Base-by-base conservation (phyloP, 352 stramenopile species). In the Peronospora belbahrii region DNA sequence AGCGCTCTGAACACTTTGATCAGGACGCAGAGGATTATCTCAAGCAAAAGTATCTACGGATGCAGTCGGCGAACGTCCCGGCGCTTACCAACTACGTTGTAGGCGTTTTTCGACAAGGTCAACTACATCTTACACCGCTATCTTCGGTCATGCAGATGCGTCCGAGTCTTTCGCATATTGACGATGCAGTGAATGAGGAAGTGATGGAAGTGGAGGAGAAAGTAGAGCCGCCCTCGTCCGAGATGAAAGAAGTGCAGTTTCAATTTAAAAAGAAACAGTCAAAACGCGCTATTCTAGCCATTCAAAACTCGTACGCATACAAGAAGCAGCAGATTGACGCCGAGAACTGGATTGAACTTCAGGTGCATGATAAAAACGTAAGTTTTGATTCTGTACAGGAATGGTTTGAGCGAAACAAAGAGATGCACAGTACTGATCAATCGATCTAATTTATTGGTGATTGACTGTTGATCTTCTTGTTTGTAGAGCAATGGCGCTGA, bases 241-340 rank as follows among this genome's bases (percentile, higher is more conserved):
- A 83, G 39, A 48, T 83, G 18, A 86, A 92, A 51, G 75, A 89
- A 47, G 76, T 92, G 38, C 81, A 92, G 62, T 85, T 92, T 48
- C 76, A 90, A 58, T 89, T 90, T 59, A 87, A 88, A 59, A 89
- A 90, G 62, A 88, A 88, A 35, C 80, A 86, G 61, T 87, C 74
- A 30, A 75, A 89, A 42, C 74, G 81, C 19, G 74, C 77, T 6
- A 69, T 92, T 23, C 78, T 66, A 0, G 76, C 76, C 10, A 88
- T 88, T 39, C 78, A 88, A 60, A 89, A 81, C 59, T 89, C 81
- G 37, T 92, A 82, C 55, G 78, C 75, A 25, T 88, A 83, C 67
- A 85, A 84, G 55, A 85, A 86, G 45, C 69, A 88, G 46, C 71
- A 88, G 45, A 83, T 89, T 54, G 80, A 87, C 31, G 72, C 74